Conservation (phyloP, 2,329 filamentous ascomycete genomes). For the Nemania bipapillata region DNA sequence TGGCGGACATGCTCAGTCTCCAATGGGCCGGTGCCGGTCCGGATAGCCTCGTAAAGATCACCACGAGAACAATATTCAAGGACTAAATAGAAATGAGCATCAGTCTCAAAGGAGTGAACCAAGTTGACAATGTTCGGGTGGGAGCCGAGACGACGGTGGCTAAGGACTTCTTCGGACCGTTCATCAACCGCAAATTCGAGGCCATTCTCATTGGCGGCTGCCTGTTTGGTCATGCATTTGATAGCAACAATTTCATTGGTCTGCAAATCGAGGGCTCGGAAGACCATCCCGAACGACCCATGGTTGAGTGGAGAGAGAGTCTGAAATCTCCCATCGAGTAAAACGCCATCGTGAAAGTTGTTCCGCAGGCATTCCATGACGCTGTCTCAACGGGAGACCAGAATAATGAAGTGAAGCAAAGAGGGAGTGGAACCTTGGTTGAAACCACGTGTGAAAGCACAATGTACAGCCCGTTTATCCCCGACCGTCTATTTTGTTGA, state of each 20-base stretch:
- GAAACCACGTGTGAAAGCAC: conserved; percentile 48
- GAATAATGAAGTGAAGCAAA: conserved; percentile 51
- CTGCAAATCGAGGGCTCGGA: conserved; percentile 82
- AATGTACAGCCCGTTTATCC: conserved; percentile 41
- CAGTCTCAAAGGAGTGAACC: conserved; percentile 89
- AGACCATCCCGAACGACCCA: conserved; percentile 99
- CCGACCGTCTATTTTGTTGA: conserved; percentile 47
- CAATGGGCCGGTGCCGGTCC: conserved; percentile 83
- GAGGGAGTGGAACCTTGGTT: conserved; percentile 37
- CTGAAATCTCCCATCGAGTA: conserved; percentile 89
- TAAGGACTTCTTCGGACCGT: conserved; percentile 79
- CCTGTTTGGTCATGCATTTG: conserved; percentile 92
- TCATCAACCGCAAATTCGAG: conserved; percentile 80
- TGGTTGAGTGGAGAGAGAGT: conserved; percentile 96
- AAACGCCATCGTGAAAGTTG: conserved; percentile 79
- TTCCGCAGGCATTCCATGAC: conserved; percentile 87
- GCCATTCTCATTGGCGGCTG: conserved; percentile 68
- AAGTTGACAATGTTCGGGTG: conserved; percentile 96
- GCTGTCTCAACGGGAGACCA: conserved; percentile 51
- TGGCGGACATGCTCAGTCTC: conserved; percentile 96
- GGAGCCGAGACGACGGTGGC: conserved; percentile 79
- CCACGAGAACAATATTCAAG: conserved; percentile 95
- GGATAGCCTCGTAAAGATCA: conserved; percentile 97
- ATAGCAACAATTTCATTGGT: conserved; percentile 87
- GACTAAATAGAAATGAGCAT: conserved; percentile 88